Evolutionary conservation across 2,329 filamentous ascomycete species (phyloP).

Genomic region (Verticillium isaacii): DNA sequence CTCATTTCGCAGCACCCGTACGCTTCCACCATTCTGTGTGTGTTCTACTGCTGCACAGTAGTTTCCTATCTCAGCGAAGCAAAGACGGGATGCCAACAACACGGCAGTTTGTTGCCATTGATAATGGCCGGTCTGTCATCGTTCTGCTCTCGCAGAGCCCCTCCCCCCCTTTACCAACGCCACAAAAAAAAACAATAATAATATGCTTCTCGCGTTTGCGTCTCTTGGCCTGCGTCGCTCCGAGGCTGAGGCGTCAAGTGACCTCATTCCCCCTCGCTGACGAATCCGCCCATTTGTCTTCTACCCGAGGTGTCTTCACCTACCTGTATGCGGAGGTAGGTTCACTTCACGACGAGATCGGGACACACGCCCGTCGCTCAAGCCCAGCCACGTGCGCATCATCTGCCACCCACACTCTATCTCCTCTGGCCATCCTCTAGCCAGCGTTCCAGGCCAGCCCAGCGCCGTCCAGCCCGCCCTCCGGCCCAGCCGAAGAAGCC

Average conservation of each 20-base stretch:
- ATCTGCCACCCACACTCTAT: not conserved
- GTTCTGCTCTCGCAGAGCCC: too few relatives aligned
- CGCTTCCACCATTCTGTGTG: too few relatives aligned
- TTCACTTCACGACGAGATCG: not conserved
- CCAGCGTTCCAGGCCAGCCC: not conserved
- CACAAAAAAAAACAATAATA: not conserved
- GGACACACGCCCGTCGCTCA: not conserved
- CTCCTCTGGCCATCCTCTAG: not conserved
- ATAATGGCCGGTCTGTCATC: too few relatives aligned
- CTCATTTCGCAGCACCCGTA: not conserved
- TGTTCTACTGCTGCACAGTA: not conserved
- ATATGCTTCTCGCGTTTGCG: not conserved
- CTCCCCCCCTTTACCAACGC: not conserved
- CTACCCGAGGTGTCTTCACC: not conserved
- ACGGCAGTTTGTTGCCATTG: too few relatives aligned
- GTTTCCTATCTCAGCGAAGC: not conserved
- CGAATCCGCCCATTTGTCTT: not conserved
- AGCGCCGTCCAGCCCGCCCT: not conserved
- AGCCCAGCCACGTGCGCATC: not conserved
- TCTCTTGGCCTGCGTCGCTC: not conserved
- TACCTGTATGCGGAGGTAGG: not conserved
- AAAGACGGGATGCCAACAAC: not conserved
- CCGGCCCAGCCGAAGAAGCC: not conserved
- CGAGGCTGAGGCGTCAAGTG: not conserved
- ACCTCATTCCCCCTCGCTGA: not conserved